Evolutionary conservation across 371 early-diverging fungal species (phyloP).

Genomic region (Apophysomyces ossiformis): DNA sequence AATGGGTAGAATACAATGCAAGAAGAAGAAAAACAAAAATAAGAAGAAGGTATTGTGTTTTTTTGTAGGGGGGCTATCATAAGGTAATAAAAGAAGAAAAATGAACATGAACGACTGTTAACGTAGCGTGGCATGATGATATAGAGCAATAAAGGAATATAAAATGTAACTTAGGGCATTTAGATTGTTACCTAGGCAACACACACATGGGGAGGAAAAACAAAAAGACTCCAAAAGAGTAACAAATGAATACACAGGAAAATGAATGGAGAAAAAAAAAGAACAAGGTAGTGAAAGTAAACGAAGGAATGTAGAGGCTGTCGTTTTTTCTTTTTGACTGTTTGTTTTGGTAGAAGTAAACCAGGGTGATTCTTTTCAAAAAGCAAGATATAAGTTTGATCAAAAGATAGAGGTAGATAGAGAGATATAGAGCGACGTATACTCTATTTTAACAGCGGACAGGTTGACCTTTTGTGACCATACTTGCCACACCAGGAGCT

Average conservation of each 20-base stretch:
- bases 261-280: too few relatives aligned
- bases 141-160: not conserved
- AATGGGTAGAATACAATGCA: too few relatives aligned
- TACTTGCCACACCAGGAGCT: slow-evolving; percentile 57
- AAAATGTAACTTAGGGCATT: not conserved
- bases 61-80: not conserved
- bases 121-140: not conserved
- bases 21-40: too few relatives aligned
- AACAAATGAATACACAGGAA: too few relatives aligned
- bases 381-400: too few relatives aligned
- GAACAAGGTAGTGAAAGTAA: too few relatives aligned
- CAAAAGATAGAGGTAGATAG: not conserved
- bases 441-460: slow-evolving; percentile 43
- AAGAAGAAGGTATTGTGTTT: too few relatives aligned
- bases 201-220: not conserved
- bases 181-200: not conserved
- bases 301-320: too few relatives aligned
- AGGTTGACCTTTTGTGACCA: slow-evolving; percentile 38
- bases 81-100: not conserved
- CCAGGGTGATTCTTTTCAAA: too few relatives aligned
- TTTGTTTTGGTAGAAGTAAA: too few relatives aligned
- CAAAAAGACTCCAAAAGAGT: too few relatives aligned
- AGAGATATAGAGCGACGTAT: not conserved
- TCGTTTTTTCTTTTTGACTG: too few relatives aligned
- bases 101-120: not conserved